A percentile compares a stretch with the other conserved stretches of the same genome.
Conservation (phyloP, 148 eudicot species). For the Chenopodium formosanum region DNA sequence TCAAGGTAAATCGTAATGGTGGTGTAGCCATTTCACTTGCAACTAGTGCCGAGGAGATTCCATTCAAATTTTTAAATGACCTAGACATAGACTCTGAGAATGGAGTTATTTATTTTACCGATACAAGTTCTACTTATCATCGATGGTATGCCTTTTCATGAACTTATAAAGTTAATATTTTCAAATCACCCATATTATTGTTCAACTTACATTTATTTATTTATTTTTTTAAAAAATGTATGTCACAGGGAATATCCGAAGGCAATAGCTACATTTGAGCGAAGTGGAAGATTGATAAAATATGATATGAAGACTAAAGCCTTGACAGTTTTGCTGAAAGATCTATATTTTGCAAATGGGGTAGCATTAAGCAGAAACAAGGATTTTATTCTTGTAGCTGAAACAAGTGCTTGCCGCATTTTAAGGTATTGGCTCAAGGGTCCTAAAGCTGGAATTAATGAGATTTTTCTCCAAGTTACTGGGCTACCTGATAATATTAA, state of each 20-base stretch:
- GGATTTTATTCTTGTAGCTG: slow-evolving; percentile 29
- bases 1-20: slow-evolving; percentile 17
- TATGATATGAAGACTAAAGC: slow-evolving; percentile 21
- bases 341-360: slow-evolving; percentile 26
- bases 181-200: too few species aligned
- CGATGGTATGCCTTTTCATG: slow-evolving; percentile 2
- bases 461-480: slow-evolving; percentile 16
- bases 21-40: slow-evolving; percentile 24
- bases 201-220: too few species aligned
- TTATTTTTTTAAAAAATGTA: background rate
- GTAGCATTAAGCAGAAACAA: slow-evolving; percentile 27
- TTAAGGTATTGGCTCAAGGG: slow-evolving; percentile 33
- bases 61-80: slow-evolving; percentile 19
- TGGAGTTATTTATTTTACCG: slow-evolving; percentile 25
- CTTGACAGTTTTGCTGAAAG: slow-evolving; percentile 19
- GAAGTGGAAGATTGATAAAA: slow-evolving; percentile 30
- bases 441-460: slow-evolving; percentile 6
- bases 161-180: background rate
- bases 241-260: slow-evolving; percentile 8
- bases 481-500: slow-evolving; percentile 30
- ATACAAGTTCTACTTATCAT: slow-evolving; percentile 14
- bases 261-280: slow-evolving; percentile 1
- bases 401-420: slow-evolving; percentile 17
- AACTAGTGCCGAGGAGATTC: slow-evolving; percentile 1
- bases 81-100: slow-evolving; percentile 19